Evolutionary conservation across 805 yeast species (phyloP), one percentile per base, ranked within the genome.

Genomic region (Hanseniaspora clermontiae): DNA sequence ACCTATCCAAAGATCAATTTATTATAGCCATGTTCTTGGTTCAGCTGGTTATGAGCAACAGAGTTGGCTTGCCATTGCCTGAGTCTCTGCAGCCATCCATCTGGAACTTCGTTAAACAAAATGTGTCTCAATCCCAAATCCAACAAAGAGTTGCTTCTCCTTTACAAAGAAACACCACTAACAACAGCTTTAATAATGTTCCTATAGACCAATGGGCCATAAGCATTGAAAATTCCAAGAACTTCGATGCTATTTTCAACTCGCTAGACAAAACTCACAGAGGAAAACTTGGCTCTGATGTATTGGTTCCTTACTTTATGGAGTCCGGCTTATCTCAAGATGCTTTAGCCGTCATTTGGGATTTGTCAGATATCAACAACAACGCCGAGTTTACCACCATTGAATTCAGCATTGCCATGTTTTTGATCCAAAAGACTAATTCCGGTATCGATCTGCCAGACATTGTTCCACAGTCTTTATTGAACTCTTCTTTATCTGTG

Each of bases 381-480:
- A 80, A 86, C 46, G 97, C 96, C 29, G 77, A 77, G 43, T 88
- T 93, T 65, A 77, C 87, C 50, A 80, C 78, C 63, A 75, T 80
- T 61, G 98, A 93, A 68, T 93, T 93, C 68, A 82, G 95, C 2
- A 83, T 93, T 65, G 97, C 97, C 17, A 84, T 93, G 87, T 91
- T 83, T 66, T 77, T 93, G 61, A 93, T 93, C 9, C 95, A 89
- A 70, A 86, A 84, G 69, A 84, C 79, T 64, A 74, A 90, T 58
- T 77, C 85, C 1, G 97, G 97, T 19, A 74, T 74, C 39, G 81
- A 78, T 31, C 74, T 93, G 60, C 97, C 98, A 2, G 80, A 80
- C 58, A 77, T 82, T 14, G 79, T 89, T 24, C 96, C 96, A 2
- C 77, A 77, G 19, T 75, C 80, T 29, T 72, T 90, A 62, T 65